phyloP scores from a whole-genome alignment of 2,329 filamentous ascomycete genomes.

The Monosporascus cannonballus region DNA sequence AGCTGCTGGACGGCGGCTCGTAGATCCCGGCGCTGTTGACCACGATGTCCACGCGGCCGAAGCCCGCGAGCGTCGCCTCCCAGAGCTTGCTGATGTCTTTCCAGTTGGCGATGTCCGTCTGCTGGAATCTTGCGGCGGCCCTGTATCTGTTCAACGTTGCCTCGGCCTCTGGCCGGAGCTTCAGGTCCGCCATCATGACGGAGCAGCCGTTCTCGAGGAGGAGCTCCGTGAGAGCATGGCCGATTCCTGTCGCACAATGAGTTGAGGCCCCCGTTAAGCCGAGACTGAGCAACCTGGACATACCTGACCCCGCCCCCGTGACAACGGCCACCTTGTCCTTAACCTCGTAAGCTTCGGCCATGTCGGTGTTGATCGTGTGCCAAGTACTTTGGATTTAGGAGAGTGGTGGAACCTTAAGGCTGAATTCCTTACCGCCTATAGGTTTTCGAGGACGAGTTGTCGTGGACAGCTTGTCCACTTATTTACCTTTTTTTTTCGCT shows the following conservation, averaged over 20 bases:
- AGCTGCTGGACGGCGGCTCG: constrained; percentile 16
- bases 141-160: constrained; percentile 7
- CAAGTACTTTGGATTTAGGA: too few species aligned
- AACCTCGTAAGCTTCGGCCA: too few species aligned
- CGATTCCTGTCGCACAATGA: constrained; percentile 5
- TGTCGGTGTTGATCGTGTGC: too few species aligned
- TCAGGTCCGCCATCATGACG: constrained; percentile 20
- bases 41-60: constrained; percentile 13
- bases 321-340: too few species aligned
- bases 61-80: constrained; percentile 12
- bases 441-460: too few species aligned
- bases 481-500: too few species aligned
- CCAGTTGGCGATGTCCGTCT: constrained; percentile 16
- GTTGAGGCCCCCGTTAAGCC: too few species aligned
- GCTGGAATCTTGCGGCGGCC: constrained; percentile 6
- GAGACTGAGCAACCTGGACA: too few species aligned
- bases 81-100: constrained; percentile 20
- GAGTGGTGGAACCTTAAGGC: too few species aligned
- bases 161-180: constrained; percentile 16
- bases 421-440: too few species aligned
- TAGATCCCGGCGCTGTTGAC: constrained; percentile 12
- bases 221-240: constrained; percentile 12
- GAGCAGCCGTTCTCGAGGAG: constrained; percentile 20
- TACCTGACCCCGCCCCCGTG: too few species aligned
- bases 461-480: too few species aligned